Percentiles rank a stretch among this genome's conserved stretches.
Evolutionary conservation across 106 monocot genomes (phyloP).

Genomic region (Phalaenopsis equestris): DNA sequence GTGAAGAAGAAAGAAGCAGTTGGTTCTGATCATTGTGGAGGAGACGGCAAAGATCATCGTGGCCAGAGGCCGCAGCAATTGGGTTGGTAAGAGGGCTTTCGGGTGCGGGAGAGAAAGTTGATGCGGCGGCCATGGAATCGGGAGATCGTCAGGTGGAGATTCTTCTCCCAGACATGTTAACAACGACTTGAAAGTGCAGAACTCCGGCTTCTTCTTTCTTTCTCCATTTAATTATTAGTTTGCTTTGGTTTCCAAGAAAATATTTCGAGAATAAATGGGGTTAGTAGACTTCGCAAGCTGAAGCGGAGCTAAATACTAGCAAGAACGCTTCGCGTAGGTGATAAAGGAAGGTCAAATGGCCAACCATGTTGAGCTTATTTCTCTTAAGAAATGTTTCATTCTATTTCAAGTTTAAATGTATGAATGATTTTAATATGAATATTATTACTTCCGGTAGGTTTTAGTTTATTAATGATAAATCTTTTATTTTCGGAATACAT

Average conservation of each 20-base stretch:
- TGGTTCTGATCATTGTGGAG: background rate
- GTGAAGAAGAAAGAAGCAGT: constrained; percentile 1
- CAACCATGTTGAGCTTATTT: no score
- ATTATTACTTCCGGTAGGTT: no score
- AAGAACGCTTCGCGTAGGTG: no score
- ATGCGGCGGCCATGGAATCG: constrained; percentile 10
- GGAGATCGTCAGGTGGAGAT: background rate
- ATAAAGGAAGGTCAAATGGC: no score
- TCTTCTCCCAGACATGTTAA: background rate
- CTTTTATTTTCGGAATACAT: no score
- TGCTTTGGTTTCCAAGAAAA: background rate
- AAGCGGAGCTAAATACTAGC: background rate
- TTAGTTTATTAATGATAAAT: no score
- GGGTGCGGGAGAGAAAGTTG: constrained; percentile 4
- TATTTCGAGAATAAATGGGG: background rate
- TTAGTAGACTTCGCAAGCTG: background rate
- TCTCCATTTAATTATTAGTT: background rate
- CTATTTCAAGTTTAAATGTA: no score
- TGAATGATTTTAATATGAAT: no score
- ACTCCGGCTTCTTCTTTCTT: background rate
- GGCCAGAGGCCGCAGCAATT: background rate
- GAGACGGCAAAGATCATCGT: background rate
- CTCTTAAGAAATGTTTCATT: no score
- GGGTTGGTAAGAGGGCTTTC: background rate
- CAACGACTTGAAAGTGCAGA: background rate